Evolutionary conservation across 148 eudicot genomes (phyloP).

Genomic region (Nyssa sinensis): DNA sequence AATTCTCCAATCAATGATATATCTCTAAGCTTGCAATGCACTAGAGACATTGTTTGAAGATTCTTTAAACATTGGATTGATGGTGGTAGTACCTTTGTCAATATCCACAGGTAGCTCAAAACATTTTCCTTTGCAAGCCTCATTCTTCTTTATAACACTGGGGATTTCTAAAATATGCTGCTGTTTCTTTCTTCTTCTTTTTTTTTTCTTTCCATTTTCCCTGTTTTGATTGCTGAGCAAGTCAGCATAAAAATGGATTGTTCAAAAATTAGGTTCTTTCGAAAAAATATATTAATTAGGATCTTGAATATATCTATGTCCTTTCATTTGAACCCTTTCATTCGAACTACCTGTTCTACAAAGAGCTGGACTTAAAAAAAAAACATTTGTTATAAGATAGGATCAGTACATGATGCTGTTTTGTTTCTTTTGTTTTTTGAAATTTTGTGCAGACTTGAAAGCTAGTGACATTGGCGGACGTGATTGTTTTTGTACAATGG

Average conservation of each 20-base stretch:
- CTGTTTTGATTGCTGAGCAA: too few relatives aligned
- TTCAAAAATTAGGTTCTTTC: too few relatives aligned
- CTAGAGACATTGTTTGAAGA: too few relatives aligned
- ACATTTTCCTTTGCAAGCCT: not conserved
- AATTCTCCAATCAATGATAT: too few relatives aligned
- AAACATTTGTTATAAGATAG: not conserved
- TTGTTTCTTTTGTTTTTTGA: not conserved
- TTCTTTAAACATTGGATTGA: too few relatives aligned
- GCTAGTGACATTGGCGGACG: conserved; percentile 62
- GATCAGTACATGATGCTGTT: not conserved
- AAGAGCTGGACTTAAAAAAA: not conserved
- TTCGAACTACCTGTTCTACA: not conserved
- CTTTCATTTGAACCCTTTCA: too few relatives aligned
- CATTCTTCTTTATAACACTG: not conserved
- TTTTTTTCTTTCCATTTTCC: not conserved
- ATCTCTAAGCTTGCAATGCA: too few relatives aligned
- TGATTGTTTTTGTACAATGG: conserved; percentile 71
- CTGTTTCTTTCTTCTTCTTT: too few relatives aligned
- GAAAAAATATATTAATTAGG: too few relatives aligned
- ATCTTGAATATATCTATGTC: not conserved
- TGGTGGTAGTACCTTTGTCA: too few relatives aligned
- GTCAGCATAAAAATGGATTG: too few relatives aligned
- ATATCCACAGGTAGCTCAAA: not conserved
- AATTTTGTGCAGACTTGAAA: conserved; percentile 53
- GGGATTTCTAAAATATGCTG: not conserved